Base-by-base conservation (phyloP, 2,329 filamentous ascomycete species). In the Fusarium sp. region DNA sequence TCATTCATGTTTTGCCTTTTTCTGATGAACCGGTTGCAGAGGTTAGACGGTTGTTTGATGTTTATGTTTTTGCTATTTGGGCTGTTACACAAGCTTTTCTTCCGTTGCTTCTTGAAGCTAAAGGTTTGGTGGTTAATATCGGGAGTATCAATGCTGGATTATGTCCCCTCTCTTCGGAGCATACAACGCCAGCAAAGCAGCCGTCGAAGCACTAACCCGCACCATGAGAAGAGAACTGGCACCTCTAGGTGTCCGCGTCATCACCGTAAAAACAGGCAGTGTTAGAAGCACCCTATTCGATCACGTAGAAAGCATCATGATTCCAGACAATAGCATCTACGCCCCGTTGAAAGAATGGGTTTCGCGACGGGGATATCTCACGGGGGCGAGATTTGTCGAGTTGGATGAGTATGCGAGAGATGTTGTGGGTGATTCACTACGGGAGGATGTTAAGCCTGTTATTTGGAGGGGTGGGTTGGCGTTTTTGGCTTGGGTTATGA, bases 1-100 rank as follows among this genome's bases (percentile, higher is more conserved):
- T 66, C 33, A 55, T 64, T 16, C 62, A 67, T 60, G 46, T 70
- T 35, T 42, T 67, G 49, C 60, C 60, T 10, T 64, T 72, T 62
- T 64, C 64, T 24, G 59, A 62, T 38, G 57, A 44, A 14, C 31
- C 33, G 6, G 24, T 70, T 8, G 60, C 51, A 22, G 67, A 70
- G 33, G 42, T 62, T 24, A 60, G 61, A 8, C 49, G 61, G 10
- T 27, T 70, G 5, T 67, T 72, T 31, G 64, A 70, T 33, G 51
- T 65, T 31, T 63, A 67, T 33, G 31, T 67, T 22, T 70, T 70
- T 29, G 60, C 46, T 17, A 44, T 64, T 6, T 64, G 20, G 42
- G 38, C 51, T 17, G 60, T 72, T 11, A 64, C 67, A 27, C 70
- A 67, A 49, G 66, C 67, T 11, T 72, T 72, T 44, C 61, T 72